These are phyloP conservation scores for Pochonia chlamydosporia DNA, from an alignment of 2,329 filamentous ascomycete species.

Conservation along the genomic window DNA sequence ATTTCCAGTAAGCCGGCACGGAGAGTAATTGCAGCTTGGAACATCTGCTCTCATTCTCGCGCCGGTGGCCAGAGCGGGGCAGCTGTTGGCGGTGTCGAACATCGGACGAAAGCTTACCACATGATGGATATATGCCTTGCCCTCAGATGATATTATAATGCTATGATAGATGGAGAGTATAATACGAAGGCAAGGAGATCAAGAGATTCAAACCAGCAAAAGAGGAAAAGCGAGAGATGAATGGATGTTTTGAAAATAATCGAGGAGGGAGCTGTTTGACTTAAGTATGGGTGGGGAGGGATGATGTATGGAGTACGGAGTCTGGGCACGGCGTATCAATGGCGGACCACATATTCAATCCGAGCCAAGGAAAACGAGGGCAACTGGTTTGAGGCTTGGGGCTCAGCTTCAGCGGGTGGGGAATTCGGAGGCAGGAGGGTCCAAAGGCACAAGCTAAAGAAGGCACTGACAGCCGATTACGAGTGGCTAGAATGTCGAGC, in stretches of 20 bases:
- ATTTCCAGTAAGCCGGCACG: background rate
- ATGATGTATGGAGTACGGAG: conserved; percentile 7
- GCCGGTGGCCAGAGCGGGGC: conserved; percentile 7
- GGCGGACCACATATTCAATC: background rate
- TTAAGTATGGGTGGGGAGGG: conserved; percentile 9
- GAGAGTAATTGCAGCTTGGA: background rate
- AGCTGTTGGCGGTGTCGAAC: conserved; percentile 11
- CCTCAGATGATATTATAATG: conserved; percentile 5
- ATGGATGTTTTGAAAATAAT: conserved; percentile 2
- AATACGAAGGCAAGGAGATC: conserved; percentile 4
- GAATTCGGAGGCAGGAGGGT: conserved; percentile 9
- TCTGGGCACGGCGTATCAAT: conserved; percentile 11
- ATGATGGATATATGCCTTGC: conserved; percentile 14
- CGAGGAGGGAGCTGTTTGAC: conserved; percentile 9
- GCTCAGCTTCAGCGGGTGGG: conserved; percentile 13
- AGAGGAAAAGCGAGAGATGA: conserved; percentile 5
- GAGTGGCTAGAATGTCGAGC: background rate
- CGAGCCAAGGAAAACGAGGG: background rate
- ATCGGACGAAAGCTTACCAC: conserved; percentile 15
- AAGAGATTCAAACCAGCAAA: conserved; percentile 4
- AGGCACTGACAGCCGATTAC: conserved; percentile 2
- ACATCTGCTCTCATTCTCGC: too few species aligned
- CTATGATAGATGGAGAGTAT: conserved; percentile 1
- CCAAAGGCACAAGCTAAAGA: conserved; percentile 3
- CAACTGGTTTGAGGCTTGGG: conserved; percentile 14